These are phyloP conservation scores for Gossypium gossypioides DNA, from an alignment of 441 rosid genomes.

Conservation along the genomic window DNA sequence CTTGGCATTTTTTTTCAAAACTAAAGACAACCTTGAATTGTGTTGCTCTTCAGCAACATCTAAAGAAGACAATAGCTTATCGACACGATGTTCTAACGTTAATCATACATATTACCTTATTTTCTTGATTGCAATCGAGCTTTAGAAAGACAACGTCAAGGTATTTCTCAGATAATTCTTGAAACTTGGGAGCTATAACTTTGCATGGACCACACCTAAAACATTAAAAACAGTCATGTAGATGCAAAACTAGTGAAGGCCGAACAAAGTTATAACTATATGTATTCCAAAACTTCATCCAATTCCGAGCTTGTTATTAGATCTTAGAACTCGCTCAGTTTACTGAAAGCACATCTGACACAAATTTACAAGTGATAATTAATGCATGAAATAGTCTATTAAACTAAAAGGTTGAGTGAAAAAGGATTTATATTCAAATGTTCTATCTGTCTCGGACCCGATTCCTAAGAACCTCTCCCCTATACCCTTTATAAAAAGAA, in stretches of 20 bases:
- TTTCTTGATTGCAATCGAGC: slow-evolving; percentile 88
- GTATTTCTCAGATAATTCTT: slow-evolving; percentile 60
- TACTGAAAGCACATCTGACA: neutral
- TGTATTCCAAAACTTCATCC: neutral
- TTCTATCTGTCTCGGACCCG: too few species aligned
- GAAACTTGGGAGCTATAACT: slow-evolving; percentile 72
- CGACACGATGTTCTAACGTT: neutral
- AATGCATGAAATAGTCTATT: neutral
- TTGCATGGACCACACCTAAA: slow-evolving; percentile 93
- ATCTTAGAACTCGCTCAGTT: neutral
- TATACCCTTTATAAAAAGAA: too few species aligned
- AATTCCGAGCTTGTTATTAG: neutral
- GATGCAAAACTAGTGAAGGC: neutral
- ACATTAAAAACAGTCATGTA: neutral
- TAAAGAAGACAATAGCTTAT: too few species aligned
- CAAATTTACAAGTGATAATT: neutral
- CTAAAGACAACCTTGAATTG: too few species aligned
- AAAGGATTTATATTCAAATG: too few species aligned
- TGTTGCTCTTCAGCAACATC: too few species aligned
- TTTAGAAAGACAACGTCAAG: slow-evolving; percentile 75
- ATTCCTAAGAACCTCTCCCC: too few species aligned
- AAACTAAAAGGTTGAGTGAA: too few species aligned
- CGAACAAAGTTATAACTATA: neutral
- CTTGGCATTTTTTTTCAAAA: too few species aligned
- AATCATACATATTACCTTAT: slow-evolving; percentile 40